Percentiles rank a stretch among this genome's conserved stretches.
These are phyloP conservation scores for Alternaria metachromatica DNA, from an alignment of 2,329 filamentous ascomycete genomes.

Conservation along the genomic window DNA sequence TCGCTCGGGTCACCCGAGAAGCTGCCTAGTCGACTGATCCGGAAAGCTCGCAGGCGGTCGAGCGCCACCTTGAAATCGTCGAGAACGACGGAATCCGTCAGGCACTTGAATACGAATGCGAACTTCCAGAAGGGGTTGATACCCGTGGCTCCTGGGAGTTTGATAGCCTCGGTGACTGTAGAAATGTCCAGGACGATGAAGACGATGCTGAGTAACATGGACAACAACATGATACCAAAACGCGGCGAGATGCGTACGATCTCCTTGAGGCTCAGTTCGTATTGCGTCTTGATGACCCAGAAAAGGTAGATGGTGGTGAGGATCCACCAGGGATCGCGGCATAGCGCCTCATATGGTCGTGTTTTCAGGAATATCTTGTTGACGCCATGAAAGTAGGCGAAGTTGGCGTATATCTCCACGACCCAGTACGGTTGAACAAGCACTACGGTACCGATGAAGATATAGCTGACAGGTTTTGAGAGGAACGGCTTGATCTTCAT, in stretches of 20 bases:
- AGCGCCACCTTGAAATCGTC: conserved; percentile 71
- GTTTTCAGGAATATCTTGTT: conserved; percentile 62
- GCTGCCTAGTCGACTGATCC: conserved; percentile 49
- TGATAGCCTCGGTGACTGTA: conserved; percentile 62
- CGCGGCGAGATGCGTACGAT: conserved; percentile 67
- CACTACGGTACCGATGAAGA: conserved; percentile 66
- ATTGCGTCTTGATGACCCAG: conserved; percentile 68
- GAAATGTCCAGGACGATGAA: conserved; percentile 69
- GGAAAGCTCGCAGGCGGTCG: conserved; percentile 55
- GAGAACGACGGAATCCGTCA: conserved; percentile 70
- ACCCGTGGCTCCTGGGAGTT: conserved; percentile 53
- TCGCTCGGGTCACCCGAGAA: conserved; percentile 46
- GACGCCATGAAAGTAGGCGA: conserved; percentile 66
- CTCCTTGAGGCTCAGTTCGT: conserved; percentile 64
- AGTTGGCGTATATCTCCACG: conserved; percentile 70
- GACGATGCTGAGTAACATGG: conserved; percentile 66
- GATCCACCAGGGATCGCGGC: conserved; percentile 73
- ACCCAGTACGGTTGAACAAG: conserved; percentile 69
- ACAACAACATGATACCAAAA: conserved; percentile 66
- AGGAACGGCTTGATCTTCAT: conserved; percentile 70
- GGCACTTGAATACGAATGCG: conserved; percentile 70
- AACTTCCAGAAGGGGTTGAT: conserved; percentile 72
- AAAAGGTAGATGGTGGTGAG: conserved; percentile 66
- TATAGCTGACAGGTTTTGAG: conserved; percentile 54
- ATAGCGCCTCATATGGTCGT: conserved; percentile 66